Base-by-base conservation (phyloP, 371 early-diverging fungal genomes). In the Basidiobolus meristosporus region DNA sequence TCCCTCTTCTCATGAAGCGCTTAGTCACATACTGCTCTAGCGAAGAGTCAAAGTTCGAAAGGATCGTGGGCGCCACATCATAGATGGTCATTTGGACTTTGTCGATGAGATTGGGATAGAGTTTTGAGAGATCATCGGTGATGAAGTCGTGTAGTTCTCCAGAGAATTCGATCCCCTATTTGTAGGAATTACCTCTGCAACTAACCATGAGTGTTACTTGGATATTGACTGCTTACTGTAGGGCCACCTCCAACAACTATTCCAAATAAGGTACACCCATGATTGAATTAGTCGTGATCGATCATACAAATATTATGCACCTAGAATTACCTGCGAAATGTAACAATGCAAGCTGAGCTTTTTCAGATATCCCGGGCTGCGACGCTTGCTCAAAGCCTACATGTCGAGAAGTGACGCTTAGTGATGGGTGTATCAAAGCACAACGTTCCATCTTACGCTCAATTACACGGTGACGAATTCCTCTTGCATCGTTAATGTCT, bases 221-320 rank as follows among this genome's bases (percentile, higher is more conserved):
- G n/a, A n/a, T n/a, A n/a, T n/a, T n/a, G n/a, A n/a, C n/a, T 26
- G 9, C 47, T 22, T 43, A 62, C 62, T 21, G 79, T 78, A 1
- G 80, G 80, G 0, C 87, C 87, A 33, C 84, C 84, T 0, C 86
- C 86, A 29, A 82, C 76, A 7, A 81, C 70, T 0, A 48, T n/a
- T n/a, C n/a, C n/a, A n/a, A n/a, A n/a, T n/a, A n/a, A n/a, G n/a
- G n/a, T n/a, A n/a, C n/a, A n/a, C n/a, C n/a, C n/a, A n/a, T n/a
- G n/a, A n/a, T n/a, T n/a, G n/a, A n/a, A n/a, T n/a, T n/a, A n/a
- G n/a, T n/a, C n/a, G n/a, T n/a, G n/a, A n/a, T n/a, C n/a, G n/a
- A n/a, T n/a, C n/a, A 7, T 11, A 16, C 17, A 5, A 33, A 40
- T n/a, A n/a, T n/a, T n/a, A n/a, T n/a, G n/a, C n/a, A n/a, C n/a